Percentiles rank a stretch among this genome's conserved stretches.
phyloP scores from a whole-genome alignment of 23 red algal species.

The Gracilaria caudata region DNA sequence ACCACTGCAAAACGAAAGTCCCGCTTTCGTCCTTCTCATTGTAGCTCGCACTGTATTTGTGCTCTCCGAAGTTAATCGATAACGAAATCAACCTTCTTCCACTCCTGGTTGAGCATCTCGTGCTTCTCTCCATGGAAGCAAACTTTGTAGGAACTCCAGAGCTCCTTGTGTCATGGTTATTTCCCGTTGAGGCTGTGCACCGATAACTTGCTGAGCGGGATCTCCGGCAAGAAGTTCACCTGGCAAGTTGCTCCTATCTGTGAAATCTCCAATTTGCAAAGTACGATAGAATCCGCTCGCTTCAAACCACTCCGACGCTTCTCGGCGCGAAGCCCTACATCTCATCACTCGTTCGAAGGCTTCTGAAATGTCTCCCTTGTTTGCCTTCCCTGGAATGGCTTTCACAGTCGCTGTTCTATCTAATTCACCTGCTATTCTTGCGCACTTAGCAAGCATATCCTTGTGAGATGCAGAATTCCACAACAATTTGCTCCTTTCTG shows the following conservation, averaged over 20 bases:
- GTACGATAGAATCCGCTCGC: constrained; percentile 32
- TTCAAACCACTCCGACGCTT: constrained; percentile 52
- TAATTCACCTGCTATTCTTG: constrained; percentile 47
- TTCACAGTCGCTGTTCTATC: constrained; percentile 31
- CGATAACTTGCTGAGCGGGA: constrained; percentile 21
- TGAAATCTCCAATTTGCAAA: constrained; percentile 60
- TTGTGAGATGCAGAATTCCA: constrained; percentile 64
- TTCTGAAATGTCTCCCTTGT: neutral
- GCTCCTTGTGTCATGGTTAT: constrained; percentile 49
- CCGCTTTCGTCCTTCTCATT: too few species aligned
- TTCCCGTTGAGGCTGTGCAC: constrained; percentile 21
- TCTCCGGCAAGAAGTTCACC: constrained; percentile 46
- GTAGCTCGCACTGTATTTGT: neutral
- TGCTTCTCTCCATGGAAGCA: constrained; percentile 64
- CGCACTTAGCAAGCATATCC: constrained; percentile 36
- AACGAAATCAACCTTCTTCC: neutral
- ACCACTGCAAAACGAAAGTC: too few species aligned
- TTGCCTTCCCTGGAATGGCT: neutral
- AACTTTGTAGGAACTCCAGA: constrained; percentile 57
- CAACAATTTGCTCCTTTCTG: constrained; percentile 66
- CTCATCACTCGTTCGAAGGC: constrained; percentile 20
- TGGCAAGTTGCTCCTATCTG: constrained; percentile 48
- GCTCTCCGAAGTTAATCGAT: neutral
- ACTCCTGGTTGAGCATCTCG: constrained; percentile 16
- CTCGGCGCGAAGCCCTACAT: constrained; percentile 38